Evolutionary conservation across 1,139 yeast species (phyloP), one percentile per base, ranked within the genome.

Genomic region (Sugiyamaella sp.): DNA sequence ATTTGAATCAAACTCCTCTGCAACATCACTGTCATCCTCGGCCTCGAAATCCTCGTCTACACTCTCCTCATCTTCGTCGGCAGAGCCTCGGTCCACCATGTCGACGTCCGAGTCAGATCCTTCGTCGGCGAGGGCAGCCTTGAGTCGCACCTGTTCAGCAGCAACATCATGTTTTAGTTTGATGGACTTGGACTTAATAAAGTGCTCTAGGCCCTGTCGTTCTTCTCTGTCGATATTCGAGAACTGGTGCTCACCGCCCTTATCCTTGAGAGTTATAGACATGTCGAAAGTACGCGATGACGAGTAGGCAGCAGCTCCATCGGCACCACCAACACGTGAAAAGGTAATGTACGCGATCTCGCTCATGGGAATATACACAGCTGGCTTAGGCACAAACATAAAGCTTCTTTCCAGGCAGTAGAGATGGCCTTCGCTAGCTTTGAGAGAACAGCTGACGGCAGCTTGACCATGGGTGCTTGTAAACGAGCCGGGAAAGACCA

Each of bases 361-460:
- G 0, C 86, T 76, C 69, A 84, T 86, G 52, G 98, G 97, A 60
- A 93, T 88, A 70, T 89, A 88, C 43, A 93, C 82, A 0, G 98
- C 90, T 49, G 99, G 97, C 70, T 95, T 95, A 29, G 97, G 91
- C 42, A 93, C 86, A 69, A 93, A 93, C 61, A 93, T 75, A 68
- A 93, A 84, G 55, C 96, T 89, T 71, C 89, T 87, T 62, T 95
- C 99, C 58, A 93, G 79, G 17, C 96, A 91, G 70, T 88, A 93
- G 57, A 93, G 74, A 64, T 89, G 87, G 38, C 99, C 99, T 74
- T 93, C 99, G 51, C 89, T 87, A 0, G 98, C 99, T 72, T 91
- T 93, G 63, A 89, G 81, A 14, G 97, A 89, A 74, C 99, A 91
- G 19, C 90, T 79, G 46, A 93, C 85, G 9, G 96, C 97, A 9